Conservation (phyloP, 2,329 filamentous ascomycete species). For the Colletotrichum spaethianum region DNA sequence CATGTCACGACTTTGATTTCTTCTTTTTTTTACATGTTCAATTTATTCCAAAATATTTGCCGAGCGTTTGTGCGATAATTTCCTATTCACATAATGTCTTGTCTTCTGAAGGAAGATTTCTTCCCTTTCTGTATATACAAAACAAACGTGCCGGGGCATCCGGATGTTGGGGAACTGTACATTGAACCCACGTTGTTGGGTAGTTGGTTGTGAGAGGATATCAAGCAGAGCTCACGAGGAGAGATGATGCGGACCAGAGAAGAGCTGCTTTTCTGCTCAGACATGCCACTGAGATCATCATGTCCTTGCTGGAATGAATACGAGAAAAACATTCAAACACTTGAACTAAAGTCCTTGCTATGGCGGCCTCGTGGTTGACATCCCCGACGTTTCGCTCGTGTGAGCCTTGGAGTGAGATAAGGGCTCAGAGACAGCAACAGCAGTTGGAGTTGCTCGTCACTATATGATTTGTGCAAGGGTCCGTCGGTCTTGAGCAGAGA, state of each 20-base stretch:
- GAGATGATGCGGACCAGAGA: neutral
- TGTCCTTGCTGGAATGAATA: neutral
- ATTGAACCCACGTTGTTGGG: neutral
- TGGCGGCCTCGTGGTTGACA: neutral
- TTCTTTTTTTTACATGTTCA: neutral
- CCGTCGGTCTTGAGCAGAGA: too few relatives aligned
- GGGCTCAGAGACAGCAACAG: too few relatives aligned
- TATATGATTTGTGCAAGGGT: too few relatives aligned
- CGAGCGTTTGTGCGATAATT: conserved; percentile 21
- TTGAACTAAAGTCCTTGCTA: neutral
- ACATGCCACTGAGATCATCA: neutral
- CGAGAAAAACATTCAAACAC: neutral
- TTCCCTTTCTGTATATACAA: conserved; percentile 18
- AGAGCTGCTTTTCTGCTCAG: too few relatives aligned
- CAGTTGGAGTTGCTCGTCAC: too few relatives aligned
- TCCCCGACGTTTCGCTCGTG: neutral
- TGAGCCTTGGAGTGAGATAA: neutral
- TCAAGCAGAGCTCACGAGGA: neutral
- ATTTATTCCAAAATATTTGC: neutral
- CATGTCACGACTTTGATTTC: conserved; percentile 6
- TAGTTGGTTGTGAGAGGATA: neutral
- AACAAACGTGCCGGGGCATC: neutral
- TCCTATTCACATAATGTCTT: conserved; percentile 35
- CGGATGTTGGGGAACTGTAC: conserved; percentile 4
- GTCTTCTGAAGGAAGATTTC: neutral